These are phyloP conservation scores for Trichoderma aggressivum DNA, from an alignment of 2,329 filamentous ascomycete species.

Conservation along the genomic window DNA sequence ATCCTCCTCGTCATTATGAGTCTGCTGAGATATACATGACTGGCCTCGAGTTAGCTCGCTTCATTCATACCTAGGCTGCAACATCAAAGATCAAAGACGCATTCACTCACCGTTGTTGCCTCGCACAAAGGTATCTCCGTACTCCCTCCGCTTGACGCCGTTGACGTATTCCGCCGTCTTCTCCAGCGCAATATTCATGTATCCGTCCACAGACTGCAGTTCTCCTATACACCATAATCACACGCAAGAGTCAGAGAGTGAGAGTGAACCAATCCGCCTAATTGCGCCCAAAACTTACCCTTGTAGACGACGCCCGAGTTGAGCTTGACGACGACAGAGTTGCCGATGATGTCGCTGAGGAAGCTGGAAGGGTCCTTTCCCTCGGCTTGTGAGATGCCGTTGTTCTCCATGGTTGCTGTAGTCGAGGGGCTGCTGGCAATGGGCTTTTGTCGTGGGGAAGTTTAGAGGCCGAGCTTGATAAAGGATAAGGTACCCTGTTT, in stretches of 20 bases:
- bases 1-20: constrained; percentile 34
- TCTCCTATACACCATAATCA: constrained; percentile 59
- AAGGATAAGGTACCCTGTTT: background rate
- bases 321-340: constrained; percentile 91
- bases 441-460: constrained; percentile 13
- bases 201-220: constrained; percentile 94
- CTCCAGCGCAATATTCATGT: constrained; percentile 99
- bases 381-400: constrained; percentile 58
- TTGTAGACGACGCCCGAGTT: constrained; percentile 99
- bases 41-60: constrained; percentile 1
- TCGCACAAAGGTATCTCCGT: constrained; percentile 92
- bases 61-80: background rate
- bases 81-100: too few relatives aligned
- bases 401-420: constrained; percentile 68
- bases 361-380: constrained; percentile 93
- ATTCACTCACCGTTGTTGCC: constrained; percentile 79
- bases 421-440: background rate
- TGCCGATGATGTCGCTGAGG: constrained; percentile 89
- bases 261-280: background rate
- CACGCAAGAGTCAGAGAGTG: background rate
- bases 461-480: background rate
- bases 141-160: constrained; percentile 74
- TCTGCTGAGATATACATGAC: constrained; percentile 71
- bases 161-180: constrained; percentile 91
- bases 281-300: constrained; percentile 51